Base-by-base conservation (phyloP, 495 filamentous ascomycete species). In the Penicillium taxi region DNA sequence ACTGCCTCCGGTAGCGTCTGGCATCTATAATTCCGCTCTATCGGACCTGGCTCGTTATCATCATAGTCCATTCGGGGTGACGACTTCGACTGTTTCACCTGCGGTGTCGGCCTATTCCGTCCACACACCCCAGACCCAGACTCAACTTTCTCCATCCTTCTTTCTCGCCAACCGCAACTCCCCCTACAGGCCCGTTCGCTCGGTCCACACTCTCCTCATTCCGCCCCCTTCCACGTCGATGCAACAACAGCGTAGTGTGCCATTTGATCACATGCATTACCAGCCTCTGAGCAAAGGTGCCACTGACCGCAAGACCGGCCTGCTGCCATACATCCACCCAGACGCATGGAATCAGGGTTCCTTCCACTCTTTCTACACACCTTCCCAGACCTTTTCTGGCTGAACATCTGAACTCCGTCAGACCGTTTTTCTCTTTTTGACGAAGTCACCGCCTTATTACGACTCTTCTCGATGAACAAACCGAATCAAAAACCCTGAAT, bases 241-340 rank as follows among this genome's bases (percentile, higher is more conserved):
- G 30, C 77, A 88, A 31, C 80, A 85, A 44, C 81, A 83, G 39
- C 69, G 69, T 41, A 65, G 62, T 41, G 44, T 82, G 55, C 55
- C 73, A 37, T 66, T 82, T 55, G 67, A 86, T 47, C 85, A 95
- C 63, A 95, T 98, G 87, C 91, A 94, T 51, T 98, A 96, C 47
- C 90, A 94, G 49, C 85, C 90, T 4, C 62, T 98, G 6, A 84
- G 85, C 3, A 85, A 86, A 52, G 59, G 73, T 6, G 71, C 75
- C 3, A 75, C 80, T 33, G 86, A 95, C 42, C 74, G 80, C 35
- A 80, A 82, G 38, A 82, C 82, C 4, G 91, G 91, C 11, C 73
- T 86, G 17, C 72, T 98, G 8, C 91, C 91, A 9, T 90, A 94
- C 28, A 54, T 72, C 26, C 64, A 69, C 19, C 66, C 63, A 2